phyloP scores from a whole-genome alignment of 208 protist genomes.

The Crithidia brevicula region DNA sequence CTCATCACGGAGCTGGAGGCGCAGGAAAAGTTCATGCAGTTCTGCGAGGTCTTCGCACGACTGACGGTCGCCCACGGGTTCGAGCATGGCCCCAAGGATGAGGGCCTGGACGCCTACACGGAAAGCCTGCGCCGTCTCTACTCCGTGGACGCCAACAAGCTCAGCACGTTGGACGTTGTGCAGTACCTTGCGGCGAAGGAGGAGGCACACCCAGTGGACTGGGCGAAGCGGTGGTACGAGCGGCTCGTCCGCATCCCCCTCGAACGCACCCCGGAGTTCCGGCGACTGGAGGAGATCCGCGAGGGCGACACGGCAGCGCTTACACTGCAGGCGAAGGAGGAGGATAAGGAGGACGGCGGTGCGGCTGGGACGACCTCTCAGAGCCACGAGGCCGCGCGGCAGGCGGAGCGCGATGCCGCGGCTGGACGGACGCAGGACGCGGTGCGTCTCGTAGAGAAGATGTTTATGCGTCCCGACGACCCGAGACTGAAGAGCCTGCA shows the following conservation, averaged over 20 bases:
- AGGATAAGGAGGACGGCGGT: neutral
- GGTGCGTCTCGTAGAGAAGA: slow-evolving; percentile 74
- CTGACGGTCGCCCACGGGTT: slow-evolving; percentile 75
- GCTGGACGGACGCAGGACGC: slow-evolving; percentile 46
- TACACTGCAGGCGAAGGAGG: slow-evolving; percentile 29
- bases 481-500: slow-evolving; percentile 64
- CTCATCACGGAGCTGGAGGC: slow-evolving; percentile 68
- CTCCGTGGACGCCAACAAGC: slow-evolving; percentile 62
- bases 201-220: slow-evolving; percentile 70
- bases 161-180: slow-evolving; percentile 82
- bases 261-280: slow-evolving; percentile 76
- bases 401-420: slow-evolving; percentile 40
- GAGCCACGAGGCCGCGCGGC: slow-evolving; percentile 31
- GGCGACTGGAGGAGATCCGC: slow-evolving; percentile 62
- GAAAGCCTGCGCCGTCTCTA: slow-evolving; percentile 71
- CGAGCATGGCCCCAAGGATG: slow-evolving; percentile 57
- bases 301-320: slow-evolving; percentile 43
- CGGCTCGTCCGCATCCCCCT: slow-evolving; percentile 73
- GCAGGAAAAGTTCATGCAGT: slow-evolving; percentile 84
- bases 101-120: slow-evolving; percentile 76
- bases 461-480: slow-evolving; percentile 82
- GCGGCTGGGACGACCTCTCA: neutral
- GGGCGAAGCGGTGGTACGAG: slow-evolving; percentile 89
- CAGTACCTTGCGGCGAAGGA: slow-evolving; percentile 87
- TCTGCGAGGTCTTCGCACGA: slow-evolving; percentile 86